A percentile compares a stretch with the other conserved stretches of the same genome.
These are phyloP conservation scores for Podospora fimiseda DNA, from an alignment of 495 filamentous ascomycete genomes.

Conservation along the genomic window DNA sequence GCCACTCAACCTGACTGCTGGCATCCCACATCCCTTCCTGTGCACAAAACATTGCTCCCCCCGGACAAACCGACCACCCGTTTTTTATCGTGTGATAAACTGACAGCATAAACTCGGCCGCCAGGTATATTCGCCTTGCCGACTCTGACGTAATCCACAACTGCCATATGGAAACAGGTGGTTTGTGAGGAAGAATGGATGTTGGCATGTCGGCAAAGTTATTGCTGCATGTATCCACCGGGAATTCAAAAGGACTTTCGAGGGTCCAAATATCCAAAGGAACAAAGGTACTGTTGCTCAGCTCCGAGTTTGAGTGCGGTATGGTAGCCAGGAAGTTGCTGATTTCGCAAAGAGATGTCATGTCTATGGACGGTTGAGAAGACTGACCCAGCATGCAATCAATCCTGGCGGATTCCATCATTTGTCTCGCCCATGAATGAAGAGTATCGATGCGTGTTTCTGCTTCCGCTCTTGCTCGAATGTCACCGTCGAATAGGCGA, in stretches of 20 bases:
- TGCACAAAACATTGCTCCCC: constrained; percentile 25
- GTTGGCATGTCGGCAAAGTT: too few relatives aligned
- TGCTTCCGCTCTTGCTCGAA: constrained; percentile 41
- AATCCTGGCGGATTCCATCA: constrained; percentile 25
- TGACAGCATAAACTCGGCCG: constrained; percentile 17
- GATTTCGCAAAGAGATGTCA: background rate
- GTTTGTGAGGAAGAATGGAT: constrained; percentile 25
- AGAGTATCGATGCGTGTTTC: constrained; percentile 42
- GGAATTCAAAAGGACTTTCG: too few relatives aligned
- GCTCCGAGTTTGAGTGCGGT: too few relatives aligned
- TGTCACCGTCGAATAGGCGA: constrained; percentile 52
- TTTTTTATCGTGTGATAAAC: constrained; percentile 28
- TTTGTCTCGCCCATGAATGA: constrained; percentile 32
- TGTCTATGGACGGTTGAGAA: background rate
- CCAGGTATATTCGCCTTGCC: constrained; percentile 27
- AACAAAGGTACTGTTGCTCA: too few relatives aligned
- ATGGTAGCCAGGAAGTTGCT: too few relatives aligned
- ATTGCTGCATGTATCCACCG: too few relatives aligned
- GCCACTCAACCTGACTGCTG: constrained; percentile 22
- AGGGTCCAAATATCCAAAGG: too few relatives aligned
- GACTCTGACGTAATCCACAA: constrained; percentile 36
- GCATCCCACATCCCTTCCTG: constrained; percentile 33
- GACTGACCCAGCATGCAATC: constrained; percentile 16
- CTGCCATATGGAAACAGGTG: constrained; percentile 17
- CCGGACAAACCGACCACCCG: constrained; percentile 28